A percentile compares a stretch with the other conserved stretches of the same genome.
Evolutionary conservation across 2,329 filamentous ascomycete genomes (phyloP).

Genomic region (Diaporthe eres): DNA sequence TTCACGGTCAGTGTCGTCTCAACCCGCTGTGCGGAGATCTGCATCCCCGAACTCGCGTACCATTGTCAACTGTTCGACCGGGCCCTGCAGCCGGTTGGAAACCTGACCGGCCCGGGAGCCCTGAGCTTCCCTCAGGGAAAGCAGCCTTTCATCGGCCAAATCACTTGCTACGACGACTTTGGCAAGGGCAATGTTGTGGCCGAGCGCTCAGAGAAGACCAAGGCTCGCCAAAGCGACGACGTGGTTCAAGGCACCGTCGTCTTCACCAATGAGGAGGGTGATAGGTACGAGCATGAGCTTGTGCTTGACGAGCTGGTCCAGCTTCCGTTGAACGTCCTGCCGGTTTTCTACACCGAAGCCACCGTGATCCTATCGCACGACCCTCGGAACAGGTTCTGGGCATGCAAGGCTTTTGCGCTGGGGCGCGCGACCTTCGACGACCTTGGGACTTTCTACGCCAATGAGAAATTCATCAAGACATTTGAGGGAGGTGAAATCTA

Average conservation of each 20-base stretch:
- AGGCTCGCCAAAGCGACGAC: conserved; percentile 1
- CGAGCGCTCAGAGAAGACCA: background rate
- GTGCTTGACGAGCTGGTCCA: background rate
- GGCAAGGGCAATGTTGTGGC: background rate
- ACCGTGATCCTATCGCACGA: background rate
- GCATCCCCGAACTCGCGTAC: conserved; percentile 7
- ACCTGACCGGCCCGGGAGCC: background rate
- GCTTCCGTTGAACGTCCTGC: background rate
- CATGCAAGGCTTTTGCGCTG: background rate
- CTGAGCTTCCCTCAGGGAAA: background rate
- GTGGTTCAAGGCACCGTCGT: background rate
- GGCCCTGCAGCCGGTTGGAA: background rate
- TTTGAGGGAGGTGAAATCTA: conserved; percentile 6
- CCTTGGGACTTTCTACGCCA: conserved; percentile 7
- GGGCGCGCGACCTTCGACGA: conserved; percentile 15
- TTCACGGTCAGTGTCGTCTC: conserved; percentile 1
- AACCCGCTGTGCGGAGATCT: conserved; percentile 13
- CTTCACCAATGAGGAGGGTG: conserved; percentile 20
- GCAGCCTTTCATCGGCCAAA: conserved; percentile 17
- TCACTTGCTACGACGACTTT: conserved; percentile 18
- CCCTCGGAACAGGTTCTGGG: background rate
- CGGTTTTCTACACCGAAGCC: background rate
- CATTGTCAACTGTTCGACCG: conserved; percentile 17
- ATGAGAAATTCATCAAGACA: conserved; percentile 5
- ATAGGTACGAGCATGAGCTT: conserved; percentile 21